These are phyloP conservation scores for Trichosporon sp. DNA, from an alignment of 1,284 basidiomycete genomes.

Conservation along the genomic window DNA sequence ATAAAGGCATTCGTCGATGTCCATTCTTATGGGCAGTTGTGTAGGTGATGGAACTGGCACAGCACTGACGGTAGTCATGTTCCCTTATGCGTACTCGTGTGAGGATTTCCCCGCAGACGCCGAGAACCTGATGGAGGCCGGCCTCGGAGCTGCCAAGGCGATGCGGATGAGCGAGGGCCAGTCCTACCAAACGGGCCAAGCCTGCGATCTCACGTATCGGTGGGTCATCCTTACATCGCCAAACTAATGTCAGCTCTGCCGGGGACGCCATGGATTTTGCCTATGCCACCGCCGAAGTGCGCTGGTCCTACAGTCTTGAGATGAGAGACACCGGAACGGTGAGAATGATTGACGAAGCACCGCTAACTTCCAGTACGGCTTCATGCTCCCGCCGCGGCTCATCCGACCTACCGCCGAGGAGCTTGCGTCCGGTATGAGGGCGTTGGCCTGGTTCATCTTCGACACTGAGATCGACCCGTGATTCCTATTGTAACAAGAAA, in stretches of 20 bases:
- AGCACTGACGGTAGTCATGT: constrained; percentile 57
- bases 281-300: constrained; percentile 67
- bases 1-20: constrained; percentile 72
- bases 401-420: constrained; percentile 80
- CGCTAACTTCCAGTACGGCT: constrained; percentile 66
- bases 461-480: constrained; percentile 42
- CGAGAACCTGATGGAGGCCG: constrained; percentile 79
- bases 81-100: constrained; percentile 76
- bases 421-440: constrained; percentile 66
- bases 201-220: constrained; percentile 70
- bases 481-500: background rate
- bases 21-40: constrained; percentile 79
- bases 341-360: constrained; percentile 43
- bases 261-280: constrained; percentile 78
- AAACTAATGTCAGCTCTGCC: constrained; percentile 49
- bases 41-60: constrained; percentile 58
- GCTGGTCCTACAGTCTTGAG: constrained; percentile 76
- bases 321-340: constrained; percentile 80
- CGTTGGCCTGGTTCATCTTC: constrained; percentile 69
- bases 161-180: constrained; percentile 64
- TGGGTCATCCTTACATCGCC: constrained; percentile 43
- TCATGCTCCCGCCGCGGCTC: constrained; percentile 70
- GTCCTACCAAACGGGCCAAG: constrained; percentile 64
- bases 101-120: constrained; percentile 69
- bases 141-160: constrained; percentile 69